These are phyloP conservation scores for Fusarium piperis DNA, from an alignment of 2,329 filamentous ascomycete genomes.

Conservation along the genomic window DNA sequence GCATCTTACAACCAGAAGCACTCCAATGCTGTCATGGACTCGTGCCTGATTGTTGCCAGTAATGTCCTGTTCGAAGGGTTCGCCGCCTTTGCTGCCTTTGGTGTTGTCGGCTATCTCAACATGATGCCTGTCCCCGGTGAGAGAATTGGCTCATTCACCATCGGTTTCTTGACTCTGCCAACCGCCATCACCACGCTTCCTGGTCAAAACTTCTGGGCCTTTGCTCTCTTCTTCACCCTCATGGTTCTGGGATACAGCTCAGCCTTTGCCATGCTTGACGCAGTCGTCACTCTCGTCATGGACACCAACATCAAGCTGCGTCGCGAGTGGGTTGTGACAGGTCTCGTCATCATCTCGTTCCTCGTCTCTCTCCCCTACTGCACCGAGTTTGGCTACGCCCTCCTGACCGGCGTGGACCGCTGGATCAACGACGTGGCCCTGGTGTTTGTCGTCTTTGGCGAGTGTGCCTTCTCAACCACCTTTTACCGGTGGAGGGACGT, in stretches of 20 bases:
- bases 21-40: slow-evolving; percentile 68
- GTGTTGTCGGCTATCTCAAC: slow-evolving; percentile 61
- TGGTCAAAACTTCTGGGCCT: slow-evolving; percentile 65
- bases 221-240: slow-evolving; percentile 67
- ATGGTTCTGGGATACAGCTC: slow-evolving; percentile 67
- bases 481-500: slow-evolving; percentile 63
- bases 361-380: slow-evolving; percentile 65
- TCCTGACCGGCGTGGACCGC: slow-evolving; percentile 63
- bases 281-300: slow-evolving; percentile 62
- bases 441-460: slow-evolving; percentile 63
- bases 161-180: slow-evolving; percentile 67
- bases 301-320: slow-evolving; percentile 55
- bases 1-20: slow-evolving; percentile 67
- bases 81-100: slow-evolving; percentile 59
- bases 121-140: slow-evolving; percentile 50
- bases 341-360: slow-evolving; percentile 59
- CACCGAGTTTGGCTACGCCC: slow-evolving; percentile 66
- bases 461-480: slow-evolving; percentile 62
- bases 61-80: slow-evolving; percentile 68
- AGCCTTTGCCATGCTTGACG: slow-evolving; percentile 68
- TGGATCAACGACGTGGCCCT: slow-evolving; percentile 66
- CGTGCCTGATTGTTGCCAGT: slow-evolving; percentile 63
- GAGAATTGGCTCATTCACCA: slow-evolving; percentile 62
- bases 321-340: slow-evolving; percentile 59
- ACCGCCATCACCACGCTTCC: slow-evolving; percentile 67